Percentiles rank a stretch among this genome's conserved stretches.
Conservation (phyloP, 441 rosid genomes). For the Erodium moschatum region DNA sequence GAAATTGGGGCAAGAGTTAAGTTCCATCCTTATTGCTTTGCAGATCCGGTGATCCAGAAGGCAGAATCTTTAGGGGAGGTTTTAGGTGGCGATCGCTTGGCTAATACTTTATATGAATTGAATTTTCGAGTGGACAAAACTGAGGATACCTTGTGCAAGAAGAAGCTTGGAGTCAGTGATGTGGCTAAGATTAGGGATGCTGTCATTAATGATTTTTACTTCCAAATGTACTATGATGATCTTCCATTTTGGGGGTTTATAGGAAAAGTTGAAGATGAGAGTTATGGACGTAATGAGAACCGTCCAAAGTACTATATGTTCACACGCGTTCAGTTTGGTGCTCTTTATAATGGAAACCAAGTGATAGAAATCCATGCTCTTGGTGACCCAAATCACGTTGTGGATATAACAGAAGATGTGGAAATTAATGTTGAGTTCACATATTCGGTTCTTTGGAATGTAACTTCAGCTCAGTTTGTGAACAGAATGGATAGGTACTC, state of each 20-base stretch:
- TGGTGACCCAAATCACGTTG: slow-evolving; percentile 49
- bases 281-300: slow-evolving; percentile 26
- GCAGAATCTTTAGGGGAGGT: slow-evolving; percentile 71
- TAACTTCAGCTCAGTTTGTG: slow-evolving; percentile 35
- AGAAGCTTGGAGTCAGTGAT: slow-evolving; percentile 40
- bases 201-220: slow-evolving; percentile 58
- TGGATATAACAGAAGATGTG: slow-evolving; percentile 56
- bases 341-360: slow-evolving; percentile 43
- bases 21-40: slow-evolving; percentile 19
- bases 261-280: slow-evolving; percentile 58
- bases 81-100: slow-evolving; percentile 63
- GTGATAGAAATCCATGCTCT: slow-evolving; percentile 48
- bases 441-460: slow-evolving; percentile 66
- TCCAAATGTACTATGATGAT: slow-evolving; percentile 76
- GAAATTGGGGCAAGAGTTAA: slow-evolving; percentile 21
- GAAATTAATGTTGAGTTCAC: slow-evolving; percentile 55
- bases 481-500: slow-evolving; percentile 59
- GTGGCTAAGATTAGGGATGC: slow-evolving; percentile 45
- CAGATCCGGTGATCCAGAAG: slow-evolving; percentile 46
- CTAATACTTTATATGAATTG: slow-evolving; percentile 40
- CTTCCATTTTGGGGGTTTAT: slow-evolving; percentile 87
- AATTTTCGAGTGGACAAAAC: slow-evolving; percentile 46
- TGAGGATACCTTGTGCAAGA: slow-evolving; percentile 34
- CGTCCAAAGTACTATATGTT: slow-evolving; percentile 47
- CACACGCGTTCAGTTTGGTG: slow-evolving; percentile 56